Evolutionary conservation across 2,329 filamentous ascomycete genomes (phyloP).

Genomic region (Colletotrichum scovillei): DNA sequence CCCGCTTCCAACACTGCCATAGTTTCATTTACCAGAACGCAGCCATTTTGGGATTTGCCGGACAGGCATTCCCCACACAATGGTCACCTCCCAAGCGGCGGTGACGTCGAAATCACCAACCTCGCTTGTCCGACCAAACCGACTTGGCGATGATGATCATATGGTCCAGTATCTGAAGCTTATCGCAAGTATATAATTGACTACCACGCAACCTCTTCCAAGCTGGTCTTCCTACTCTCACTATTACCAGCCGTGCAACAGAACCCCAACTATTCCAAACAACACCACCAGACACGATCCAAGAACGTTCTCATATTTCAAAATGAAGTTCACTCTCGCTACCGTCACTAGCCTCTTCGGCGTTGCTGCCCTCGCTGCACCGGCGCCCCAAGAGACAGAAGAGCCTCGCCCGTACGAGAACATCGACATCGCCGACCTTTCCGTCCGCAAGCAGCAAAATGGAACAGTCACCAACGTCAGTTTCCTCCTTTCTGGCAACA

Average conservation of each 20-base stretch:
- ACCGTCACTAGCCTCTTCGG: conserved; percentile 37
- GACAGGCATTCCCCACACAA: conserved; percentile 29
- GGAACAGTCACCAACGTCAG: conserved; percentile 33
- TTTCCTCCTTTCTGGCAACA: conserved; percentile 39
- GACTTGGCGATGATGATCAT: conserved; percentile 12
- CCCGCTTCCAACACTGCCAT: not conserved
- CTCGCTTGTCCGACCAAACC: conserved; percentile 8
- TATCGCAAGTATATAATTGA: not conserved
- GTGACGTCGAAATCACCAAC: conserved; percentile 32
- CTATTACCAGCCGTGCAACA: not conserved
- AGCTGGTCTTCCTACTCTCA: not conserved
- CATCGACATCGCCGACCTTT: conserved; percentile 40
- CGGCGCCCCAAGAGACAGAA: conserved; percentile 14
- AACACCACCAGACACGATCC: too few relatives aligned
- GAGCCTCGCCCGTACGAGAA: conserved; percentile 37
- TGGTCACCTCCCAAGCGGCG: not conserved
- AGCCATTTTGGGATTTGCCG: not conserved
- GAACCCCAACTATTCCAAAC: not conserved
- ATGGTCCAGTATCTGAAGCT: not conserved
- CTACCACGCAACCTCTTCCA: not conserved
- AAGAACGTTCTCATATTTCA: not conserved
- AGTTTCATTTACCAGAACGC: not conserved
- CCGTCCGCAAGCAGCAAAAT: conserved; percentile 38
- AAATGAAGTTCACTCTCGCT: conserved; percentile 41
- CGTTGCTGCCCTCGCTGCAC: conserved; percentile 37